Percentiles rank a stretch among this genome's conserved stretches.
phyloP scores from a whole-genome alignment of 2,329 filamentous ascomycete species.

The Nakataea oryzae region DNA sequence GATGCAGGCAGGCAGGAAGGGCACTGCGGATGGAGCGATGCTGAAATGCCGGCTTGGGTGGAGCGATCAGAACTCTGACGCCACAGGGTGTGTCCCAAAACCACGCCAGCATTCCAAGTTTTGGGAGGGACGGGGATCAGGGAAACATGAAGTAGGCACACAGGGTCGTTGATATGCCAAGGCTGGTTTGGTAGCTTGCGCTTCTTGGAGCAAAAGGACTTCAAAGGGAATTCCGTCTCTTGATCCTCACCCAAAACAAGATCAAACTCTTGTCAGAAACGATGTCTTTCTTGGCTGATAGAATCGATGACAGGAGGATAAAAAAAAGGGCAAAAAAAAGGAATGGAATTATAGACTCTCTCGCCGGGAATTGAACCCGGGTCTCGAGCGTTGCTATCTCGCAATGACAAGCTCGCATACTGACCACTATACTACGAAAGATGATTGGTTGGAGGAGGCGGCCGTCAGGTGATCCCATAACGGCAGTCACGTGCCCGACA shows the following conservation, averaged over 20 bases:
- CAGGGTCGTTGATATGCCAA: no score
- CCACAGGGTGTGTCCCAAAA: not conserved
- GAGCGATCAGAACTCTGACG: not conserved
- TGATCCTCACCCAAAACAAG: no score
- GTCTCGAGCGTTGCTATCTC: constrained; percentile 1
- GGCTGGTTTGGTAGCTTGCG: no score
- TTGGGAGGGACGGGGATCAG: not conserved
- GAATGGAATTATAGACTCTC: not conserved
- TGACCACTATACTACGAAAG: not conserved
- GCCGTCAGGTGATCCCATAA: not conserved
- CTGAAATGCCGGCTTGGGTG: not conserved
- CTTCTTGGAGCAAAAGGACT: no score
- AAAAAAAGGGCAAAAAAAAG: not conserved
- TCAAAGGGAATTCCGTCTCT: no score
- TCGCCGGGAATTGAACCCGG: not conserved
- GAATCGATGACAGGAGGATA: no score
- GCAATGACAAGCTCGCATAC: constrained; percentile 1
- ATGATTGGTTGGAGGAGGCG: not conserved
- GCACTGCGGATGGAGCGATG: not conserved
- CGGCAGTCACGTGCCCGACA: no score
- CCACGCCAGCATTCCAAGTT: not conserved
- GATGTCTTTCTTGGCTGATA: no score
- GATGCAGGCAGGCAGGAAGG: not conserved
- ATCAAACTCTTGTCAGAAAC: no score
- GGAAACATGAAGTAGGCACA: no score